A percentile compares a stretch with the other conserved stretches of the same genome.
phyloP scores from a whole-genome alignment of 2,329 filamentous ascomycete species.

The Penicillium aurantiogriseum region DNA sequence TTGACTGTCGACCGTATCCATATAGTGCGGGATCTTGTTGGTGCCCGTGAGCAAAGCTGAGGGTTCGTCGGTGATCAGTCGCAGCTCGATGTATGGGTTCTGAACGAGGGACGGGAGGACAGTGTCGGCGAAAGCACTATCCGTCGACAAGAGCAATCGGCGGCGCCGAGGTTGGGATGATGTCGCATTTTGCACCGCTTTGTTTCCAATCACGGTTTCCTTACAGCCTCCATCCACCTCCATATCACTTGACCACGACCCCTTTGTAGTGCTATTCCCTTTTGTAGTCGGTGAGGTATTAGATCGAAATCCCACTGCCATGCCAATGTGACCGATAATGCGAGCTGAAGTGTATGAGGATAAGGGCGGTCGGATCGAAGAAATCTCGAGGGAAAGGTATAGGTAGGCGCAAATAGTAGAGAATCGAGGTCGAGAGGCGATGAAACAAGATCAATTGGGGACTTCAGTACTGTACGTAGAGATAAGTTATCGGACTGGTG shows the following conservation, averaged over 20 bases:
- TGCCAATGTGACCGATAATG: conserved; percentile 9
- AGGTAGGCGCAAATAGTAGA: background rate
- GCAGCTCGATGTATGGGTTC: conserved; percentile 41
- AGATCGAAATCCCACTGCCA: conserved; percentile 20
- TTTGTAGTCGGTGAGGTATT: conserved; percentile 2
- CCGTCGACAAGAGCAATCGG: conserved; percentile 39
- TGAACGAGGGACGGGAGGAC: conserved; percentile 40
- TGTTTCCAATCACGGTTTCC: conserved; percentile 16
- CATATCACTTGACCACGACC: conserved; percentile 24
- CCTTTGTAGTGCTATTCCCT: conserved; percentile 14
- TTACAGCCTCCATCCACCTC: conserved; percentile 26
- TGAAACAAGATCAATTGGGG: background rate
- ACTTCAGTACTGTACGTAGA: background rate
- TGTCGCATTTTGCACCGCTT: conserved; percentile 2
- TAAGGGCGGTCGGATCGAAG: background rate
- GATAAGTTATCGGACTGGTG: background rate
- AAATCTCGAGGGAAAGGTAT: background rate
- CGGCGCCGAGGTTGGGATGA: conserved; percentile 23
- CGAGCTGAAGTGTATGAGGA: background rate
- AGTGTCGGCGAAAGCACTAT: conserved; percentile 41
- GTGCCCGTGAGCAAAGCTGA: conserved; percentile 38
- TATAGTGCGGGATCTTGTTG: conserved; percentile 42
- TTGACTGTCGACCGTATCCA: conserved; percentile 41
- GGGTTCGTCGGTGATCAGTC: conserved; percentile 43
- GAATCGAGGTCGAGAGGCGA: background rate